Evolutionary conservation across 1,284 basidiomycete genomes (phyloP).

Genomic region (Papiliotrema laurentii): DNA sequence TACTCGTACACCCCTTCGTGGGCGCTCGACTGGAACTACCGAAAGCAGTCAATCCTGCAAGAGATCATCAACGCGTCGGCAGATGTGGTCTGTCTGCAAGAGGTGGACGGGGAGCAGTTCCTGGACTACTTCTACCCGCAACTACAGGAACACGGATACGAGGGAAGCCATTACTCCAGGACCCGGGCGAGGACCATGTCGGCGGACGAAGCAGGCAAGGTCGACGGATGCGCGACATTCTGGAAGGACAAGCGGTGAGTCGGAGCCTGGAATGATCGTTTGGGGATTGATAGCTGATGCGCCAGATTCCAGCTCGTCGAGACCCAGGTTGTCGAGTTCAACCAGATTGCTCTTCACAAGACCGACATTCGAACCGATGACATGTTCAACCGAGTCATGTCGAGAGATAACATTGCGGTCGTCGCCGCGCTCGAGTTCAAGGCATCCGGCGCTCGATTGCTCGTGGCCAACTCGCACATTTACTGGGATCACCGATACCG

Average conservation of each 20-base stretch:
- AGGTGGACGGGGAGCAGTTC: constrained; percentile 90
- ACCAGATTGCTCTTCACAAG: constrained; percentile 85
- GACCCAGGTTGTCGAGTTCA: constrained; percentile 92
- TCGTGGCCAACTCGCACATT: constrained; percentile 88
- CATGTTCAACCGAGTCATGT: constrained; percentile 98
- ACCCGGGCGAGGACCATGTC: constrained; percentile 91
- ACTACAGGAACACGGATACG: constrained; percentile 74
- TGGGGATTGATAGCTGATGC: constrained; percentile 8
- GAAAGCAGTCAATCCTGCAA: constrained; percentile 82
- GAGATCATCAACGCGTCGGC: constrained; percentile 79
- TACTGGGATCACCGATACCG: constrained; percentile 90
- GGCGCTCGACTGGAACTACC: constrained; percentile 93
- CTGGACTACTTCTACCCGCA: constrained; percentile 86
- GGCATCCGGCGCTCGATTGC: constrained; percentile 76
- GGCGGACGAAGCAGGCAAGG: constrained; percentile 74
- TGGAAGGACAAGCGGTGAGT: constrained; percentile 84
- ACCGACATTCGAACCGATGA: constrained; percentile 97
- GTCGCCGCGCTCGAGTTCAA: constrained; percentile 83
- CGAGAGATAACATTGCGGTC: constrained; percentile 91
- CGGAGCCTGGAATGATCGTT: background rate
- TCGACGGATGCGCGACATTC: constrained; percentile 97
- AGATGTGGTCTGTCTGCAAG: constrained; percentile 87
- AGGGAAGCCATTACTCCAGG: constrained; percentile 91
- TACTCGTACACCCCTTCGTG: constrained; percentile 97
- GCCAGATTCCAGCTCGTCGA: constrained; percentile 85